phyloP scores from a whole-genome alignment of 2,329 filamentous ascomycete species.

The Ophiocordyceps camponoti-saundersi region DNA sequence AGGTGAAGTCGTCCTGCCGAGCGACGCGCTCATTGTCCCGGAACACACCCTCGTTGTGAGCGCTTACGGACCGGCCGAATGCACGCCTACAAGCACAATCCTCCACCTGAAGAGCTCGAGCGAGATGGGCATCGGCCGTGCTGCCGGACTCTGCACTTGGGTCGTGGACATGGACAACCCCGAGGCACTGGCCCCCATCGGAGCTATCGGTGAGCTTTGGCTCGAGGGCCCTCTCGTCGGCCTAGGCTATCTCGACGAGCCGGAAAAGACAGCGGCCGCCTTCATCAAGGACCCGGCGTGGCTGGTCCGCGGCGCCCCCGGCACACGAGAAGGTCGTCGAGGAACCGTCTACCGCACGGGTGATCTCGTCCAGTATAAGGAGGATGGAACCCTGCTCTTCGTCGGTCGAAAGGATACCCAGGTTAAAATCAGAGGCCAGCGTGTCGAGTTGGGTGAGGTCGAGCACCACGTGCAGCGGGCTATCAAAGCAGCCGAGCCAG shows the following conservation, averaged over 20 bases:
- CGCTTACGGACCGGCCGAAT: slow-evolving; percentile 9
- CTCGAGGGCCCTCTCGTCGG: slow-evolving; percentile 19
- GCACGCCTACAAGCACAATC: slow-evolving; percentile 1
- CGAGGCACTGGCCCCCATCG: slow-evolving; percentile 1
- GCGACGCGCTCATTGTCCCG: slow-evolving; percentile 7
- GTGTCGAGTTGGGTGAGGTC: slow-evolving; percentile 9
- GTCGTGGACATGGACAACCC: slow-evolving; percentile 2
- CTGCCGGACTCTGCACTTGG: background rate
- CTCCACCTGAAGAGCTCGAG: background rate
- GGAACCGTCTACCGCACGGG: slow-evolving; percentile 3
- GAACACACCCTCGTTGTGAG: slow-evolving; percentile 3
- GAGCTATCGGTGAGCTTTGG: slow-evolving; percentile 3
- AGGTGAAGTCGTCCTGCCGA: slow-evolving; percentile 4
- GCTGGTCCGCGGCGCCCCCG: background rate
- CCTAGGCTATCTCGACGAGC: slow-evolving; percentile 21
- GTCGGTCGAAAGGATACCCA: slow-evolving; percentile 1
- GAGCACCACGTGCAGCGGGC: slow-evolving; percentile 3
- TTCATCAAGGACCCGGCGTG: slow-evolving; percentile 1
- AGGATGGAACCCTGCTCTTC: slow-evolving; percentile 1
- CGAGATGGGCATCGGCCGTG: background rate
- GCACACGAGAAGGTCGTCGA: slow-evolving; percentile 1
- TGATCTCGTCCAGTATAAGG: slow-evolving; percentile 3
- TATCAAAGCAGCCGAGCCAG: background rate
- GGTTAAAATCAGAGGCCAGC: slow-evolving; percentile 6
- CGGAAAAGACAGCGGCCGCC: slow-evolving; percentile 2